Conservation (phyloP, 202 grass and related monocot genomes). For the Sporobolus alterniflorus region DNA sequence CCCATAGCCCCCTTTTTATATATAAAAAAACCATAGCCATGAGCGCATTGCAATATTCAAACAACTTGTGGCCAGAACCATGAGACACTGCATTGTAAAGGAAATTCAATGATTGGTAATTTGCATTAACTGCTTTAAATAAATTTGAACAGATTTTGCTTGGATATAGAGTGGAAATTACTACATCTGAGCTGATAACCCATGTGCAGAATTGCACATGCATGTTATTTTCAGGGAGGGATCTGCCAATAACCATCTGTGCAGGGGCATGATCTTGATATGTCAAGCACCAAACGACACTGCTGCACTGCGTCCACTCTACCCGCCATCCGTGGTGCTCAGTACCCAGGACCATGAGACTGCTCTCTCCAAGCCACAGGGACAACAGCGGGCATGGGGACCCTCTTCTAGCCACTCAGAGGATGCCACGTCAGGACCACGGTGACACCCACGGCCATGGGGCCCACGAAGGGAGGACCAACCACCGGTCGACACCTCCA, state of each 20-base stretch:
- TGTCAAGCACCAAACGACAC: not conserved
- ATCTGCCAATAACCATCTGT: not conserved
- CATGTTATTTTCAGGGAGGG: not conserved
- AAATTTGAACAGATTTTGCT: not conserved
- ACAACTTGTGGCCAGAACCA: not conserved
- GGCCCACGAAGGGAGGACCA: constrained; percentile 21
- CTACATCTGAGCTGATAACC: not conserved
- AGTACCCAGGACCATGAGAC: constrained; percentile 4
- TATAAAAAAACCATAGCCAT: not conserved
- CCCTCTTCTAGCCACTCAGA: constrained; percentile 9
- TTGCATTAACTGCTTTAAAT: not conserved
- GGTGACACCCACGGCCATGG: not conserved
- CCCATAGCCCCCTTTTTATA: too few relatives aligned
- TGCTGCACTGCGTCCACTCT: constrained; percentile 17
- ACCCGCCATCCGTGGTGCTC: constrained; percentile 27
- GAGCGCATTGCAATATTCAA: not conserved
- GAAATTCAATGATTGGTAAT: not conserved
- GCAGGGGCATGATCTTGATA: not conserved
- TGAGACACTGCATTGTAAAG: not conserved
- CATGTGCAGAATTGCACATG: not conserved
- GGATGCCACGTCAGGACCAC: not conserved
- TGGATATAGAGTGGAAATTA: not conserved
- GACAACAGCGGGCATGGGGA: not conserved
- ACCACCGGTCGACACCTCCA: constrained; percentile 33
- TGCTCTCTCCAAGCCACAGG: constrained; percentile 22